Conservation (phyloP, 805 yeast species). For the Komagataella pastoris region DNA sequence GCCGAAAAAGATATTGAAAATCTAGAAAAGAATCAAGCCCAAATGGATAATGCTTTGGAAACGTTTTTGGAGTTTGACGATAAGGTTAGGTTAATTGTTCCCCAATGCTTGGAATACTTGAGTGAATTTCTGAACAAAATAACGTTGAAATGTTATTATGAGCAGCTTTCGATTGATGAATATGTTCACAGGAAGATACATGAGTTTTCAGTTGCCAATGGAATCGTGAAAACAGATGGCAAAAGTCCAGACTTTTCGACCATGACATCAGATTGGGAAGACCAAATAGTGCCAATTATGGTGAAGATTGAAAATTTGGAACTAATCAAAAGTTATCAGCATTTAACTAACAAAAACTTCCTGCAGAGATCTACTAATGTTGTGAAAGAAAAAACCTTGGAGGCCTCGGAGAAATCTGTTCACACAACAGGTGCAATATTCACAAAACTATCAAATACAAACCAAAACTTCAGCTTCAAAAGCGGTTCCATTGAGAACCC, state of each 20-base stretch:
- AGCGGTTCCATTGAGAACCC: slow-evolving; percentile 19
- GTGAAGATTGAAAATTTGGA: slow-evolving; percentile 25
- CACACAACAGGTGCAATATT: slow-evolving; percentile 14
- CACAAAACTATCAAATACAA: slow-evolving; percentile 18
- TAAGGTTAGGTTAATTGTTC: slow-evolving; percentile 26
- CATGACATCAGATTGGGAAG: slow-evolving; percentile 26
- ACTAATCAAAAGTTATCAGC: slow-evolving; percentile 21
- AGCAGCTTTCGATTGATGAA: slow-evolving; percentile 21
- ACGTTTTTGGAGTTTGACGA: slow-evolving; percentile 23
- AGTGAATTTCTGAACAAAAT: slow-evolving; percentile 35
- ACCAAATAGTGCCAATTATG: slow-evolving; percentile 16
- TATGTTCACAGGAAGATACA: slow-evolving; percentile 17
- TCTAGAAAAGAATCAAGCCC: slow-evolving; percentile 17
- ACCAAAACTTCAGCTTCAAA: slow-evolving; percentile 13
- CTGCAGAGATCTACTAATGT: slow-evolving; percentile 15
- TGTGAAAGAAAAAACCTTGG: slow-evolving; percentile 15
- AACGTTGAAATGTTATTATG: slow-evolving; percentile 22
- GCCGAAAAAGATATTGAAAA: slow-evolving; percentile 24
- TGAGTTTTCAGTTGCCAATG: slow-evolving; percentile 20
- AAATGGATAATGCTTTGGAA: slow-evolving; percentile 16
- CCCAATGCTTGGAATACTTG: slow-evolving; percentile 28
- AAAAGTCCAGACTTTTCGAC: slow-evolving; percentile 12
- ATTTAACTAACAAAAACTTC: slow-evolving; percentile 21
- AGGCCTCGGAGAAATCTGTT: slow-evolving; percentile 1
- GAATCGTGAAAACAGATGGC: slow-evolving; percentile 6